Evolutionary conservation across 768 basidiomycete species (phyloP).

Genomic region (Crepidotus variabilis): DNA sequence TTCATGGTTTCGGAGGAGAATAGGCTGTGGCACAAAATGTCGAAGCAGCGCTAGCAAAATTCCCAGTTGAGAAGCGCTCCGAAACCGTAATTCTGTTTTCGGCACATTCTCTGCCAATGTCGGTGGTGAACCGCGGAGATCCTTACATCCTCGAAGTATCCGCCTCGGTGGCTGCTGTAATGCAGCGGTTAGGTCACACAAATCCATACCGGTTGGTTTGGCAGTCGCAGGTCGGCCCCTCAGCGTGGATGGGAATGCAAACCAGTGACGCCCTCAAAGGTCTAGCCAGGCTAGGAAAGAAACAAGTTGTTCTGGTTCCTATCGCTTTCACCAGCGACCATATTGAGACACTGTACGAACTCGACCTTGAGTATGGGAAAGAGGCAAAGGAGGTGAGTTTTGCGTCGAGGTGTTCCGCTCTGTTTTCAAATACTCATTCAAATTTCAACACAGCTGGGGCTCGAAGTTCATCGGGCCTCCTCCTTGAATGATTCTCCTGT

Average conservation of each 20-base stretch:
- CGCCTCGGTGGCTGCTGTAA: slow-evolving; percentile 89
- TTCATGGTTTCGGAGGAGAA: slow-evolving; percentile 6
- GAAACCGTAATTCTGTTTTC: slow-evolving; percentile 89
- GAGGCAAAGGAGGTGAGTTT: slow-evolving; percentile 82
- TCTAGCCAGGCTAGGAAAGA: slow-evolving; percentile 69
- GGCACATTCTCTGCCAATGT: slow-evolving; percentile 96
- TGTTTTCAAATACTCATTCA: slow-evolving; percentile 8
- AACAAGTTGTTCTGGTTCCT: slow-evolving; percentile 80
- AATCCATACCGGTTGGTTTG: slow-evolving; percentile 94
- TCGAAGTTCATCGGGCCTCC: slow-evolving; percentile 84
- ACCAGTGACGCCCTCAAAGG: slow-evolving; percentile 90
- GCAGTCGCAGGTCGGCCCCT: slow-evolving; percentile 97
- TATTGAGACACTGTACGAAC: slow-evolving; percentile 96
- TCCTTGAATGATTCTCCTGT: slow-evolving; percentile 95
- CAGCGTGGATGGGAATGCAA: slow-evolving; percentile 98
- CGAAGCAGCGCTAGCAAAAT: slow-evolving; percentile 75
- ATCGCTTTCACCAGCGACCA: slow-evolving; percentile 99
- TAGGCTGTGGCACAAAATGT: slow-evolving; percentile 92
- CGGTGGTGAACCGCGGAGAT: slow-evolving; percentile 97
- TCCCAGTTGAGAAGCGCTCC: slow-evolving; percentile 64
- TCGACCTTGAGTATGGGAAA: slow-evolving; percentile 89
- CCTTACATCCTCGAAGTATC: slow-evolving; percentile 96
- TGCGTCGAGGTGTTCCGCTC: slow-evolving; percentile 4
- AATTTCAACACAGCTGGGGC: slow-evolving; percentile 63
- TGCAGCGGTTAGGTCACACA: slow-evolving; percentile 75